phyloP scores from a whole-genome alignment of 2,329 filamentous ascomycete species.

The Didymella sp. region DNA sequence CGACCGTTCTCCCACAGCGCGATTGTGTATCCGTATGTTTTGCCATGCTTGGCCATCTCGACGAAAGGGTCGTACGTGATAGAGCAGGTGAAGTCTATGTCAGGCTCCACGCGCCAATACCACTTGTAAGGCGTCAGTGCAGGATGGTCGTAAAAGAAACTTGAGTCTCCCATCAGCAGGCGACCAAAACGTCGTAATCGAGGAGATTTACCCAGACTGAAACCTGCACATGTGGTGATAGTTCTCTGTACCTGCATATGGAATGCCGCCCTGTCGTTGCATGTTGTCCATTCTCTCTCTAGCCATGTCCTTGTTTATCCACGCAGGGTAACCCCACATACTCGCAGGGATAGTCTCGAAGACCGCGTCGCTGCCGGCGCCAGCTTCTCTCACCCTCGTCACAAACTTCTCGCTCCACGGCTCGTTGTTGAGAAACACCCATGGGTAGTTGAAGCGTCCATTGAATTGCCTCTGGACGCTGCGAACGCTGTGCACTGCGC shows the following conservation, averaged over 20 bases:
- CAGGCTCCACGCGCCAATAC: constrained; percentile 97
- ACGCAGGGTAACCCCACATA: constrained; percentile 83
- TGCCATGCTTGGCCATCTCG: constrained; percentile 94
- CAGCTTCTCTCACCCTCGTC: constrained; percentile 73
- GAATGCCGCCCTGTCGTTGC: constrained; percentile 73
- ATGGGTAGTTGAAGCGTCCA: constrained; percentile 95
- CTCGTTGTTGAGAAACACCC: constrained; percentile 96
- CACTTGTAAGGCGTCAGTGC: constrained; percentile 79
- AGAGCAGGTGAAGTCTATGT: constrained; percentile 97
- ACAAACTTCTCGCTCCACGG: constrained; percentile 92
- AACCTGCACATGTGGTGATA: constrained; percentile 99
- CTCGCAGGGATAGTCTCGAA: constrained; percentile 88
- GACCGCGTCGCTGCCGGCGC: constrained; percentile 70
- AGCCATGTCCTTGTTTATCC: constrained; percentile 53
- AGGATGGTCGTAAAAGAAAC: constrained; percentile 90
- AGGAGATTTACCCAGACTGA: constrained; percentile 62
- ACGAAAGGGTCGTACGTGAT: constrained; percentile 96
- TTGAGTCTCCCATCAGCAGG: neutral
- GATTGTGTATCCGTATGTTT: constrained; percentile 97
- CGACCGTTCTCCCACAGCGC: constrained; percentile 92
- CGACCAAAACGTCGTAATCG: neutral
- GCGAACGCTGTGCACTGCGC: constrained; percentile 72
- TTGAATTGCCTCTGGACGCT: constrained; percentile 88
- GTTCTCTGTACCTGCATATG: constrained; percentile 81
- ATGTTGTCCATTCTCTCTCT: constrained; percentile 77